Base-by-base conservation (phyloP, 2,329 filamentous ascomycete genomes). In the Diaporthe sp. region DNA sequence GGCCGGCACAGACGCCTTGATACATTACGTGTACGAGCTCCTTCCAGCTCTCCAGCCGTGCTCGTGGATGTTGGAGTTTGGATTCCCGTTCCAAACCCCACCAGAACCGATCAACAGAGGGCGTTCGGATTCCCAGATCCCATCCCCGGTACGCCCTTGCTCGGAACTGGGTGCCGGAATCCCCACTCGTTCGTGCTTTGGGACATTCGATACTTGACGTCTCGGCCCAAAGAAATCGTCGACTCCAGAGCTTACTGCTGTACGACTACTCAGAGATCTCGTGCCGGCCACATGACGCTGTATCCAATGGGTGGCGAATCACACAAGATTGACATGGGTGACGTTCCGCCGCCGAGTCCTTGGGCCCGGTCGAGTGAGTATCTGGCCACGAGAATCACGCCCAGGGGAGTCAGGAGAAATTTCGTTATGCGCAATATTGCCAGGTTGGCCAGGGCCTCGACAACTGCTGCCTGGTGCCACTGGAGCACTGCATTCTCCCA, bases 401-500 rank as follows among this genome's bases (percentile, higher is more conserved):
- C 47, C 13, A 34, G 6, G 7, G 34, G 34, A 34, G 34, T 34
- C 6, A 53, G 65, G n/a, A 25, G 20, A 13, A n/a, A 28, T 22
- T 12, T 39, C 49, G 49, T 55, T 39, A 31, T 55, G 65, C 49
- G 49, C 34, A 55, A n/a, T 13, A 42, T 12, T 10, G 47, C 65
- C 49, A 28, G 65, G 47, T 39, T 28, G n/a, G 13, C n/a, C 34
- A 55, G 47, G 49, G 13, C 22, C 49, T 70, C 31, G 47, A 42
- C 34, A 49, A 65, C 8, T 63, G 44, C 71, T 53, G 71, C 47
- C 49, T 73, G 34, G 61, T 65, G 58, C 20, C 47, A 65, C n/a
- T 65, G 71, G 71, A 73, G 39, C 44, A 31, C 20, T 47, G 58
- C 37, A 57, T 57, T 44, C 4, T 51, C 37, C 47, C 60, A 34